Base-by-base conservation (phyloP, 2,329 filamentous ascomycete species). In the Fusarium lateritium region DNA sequence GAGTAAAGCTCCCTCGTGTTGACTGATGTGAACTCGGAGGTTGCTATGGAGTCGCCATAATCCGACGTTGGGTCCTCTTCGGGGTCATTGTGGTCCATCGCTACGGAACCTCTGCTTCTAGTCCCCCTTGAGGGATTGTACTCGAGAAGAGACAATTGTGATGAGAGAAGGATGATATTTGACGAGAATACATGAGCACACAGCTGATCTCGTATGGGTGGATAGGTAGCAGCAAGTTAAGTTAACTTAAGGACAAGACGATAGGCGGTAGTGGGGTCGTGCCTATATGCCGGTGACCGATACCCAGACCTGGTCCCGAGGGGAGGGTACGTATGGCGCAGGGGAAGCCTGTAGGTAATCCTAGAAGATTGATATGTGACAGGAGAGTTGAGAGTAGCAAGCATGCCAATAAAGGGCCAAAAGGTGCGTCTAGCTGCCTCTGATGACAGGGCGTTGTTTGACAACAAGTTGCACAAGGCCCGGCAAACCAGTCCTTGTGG, bases 1-100 rank as follows among this genome's bases (percentile, higher is more conserved):
- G 76, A 76, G 62, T 81, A 76, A 19, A 77, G 62, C 26, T 76
- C 69, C 22, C 70, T 71, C 7, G 79, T 78, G 52, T 79, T 78
- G 49, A 82, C 75, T 4, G 80, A 81, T 5, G 80, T 82, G 56
- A 83, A 81, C 59, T 81, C 79, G 14, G 81, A 83, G 13, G 78
- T 76, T 22, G 73, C 70, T 42, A 78, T 50, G 9, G 80, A 82
- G 15, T 75, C 78, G 39, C 71, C 77, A 56, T 82, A 83, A 66
- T 83, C 81, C 21, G 81, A 83, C 17, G 78, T 79, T 63, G 74
- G 71, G 50, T 77, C 76, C 31, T 78, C 75, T 22, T 77, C 75
- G 7, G 68, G 54, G 42, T 69, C 62, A 36, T 70, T 68, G 19
- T 46, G 70, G 26, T 74, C 69, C 73, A 76, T 77, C 36, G 51